phyloP scores from a whole-genome alignment of 805 yeast species.

The Novakomyces olei region DNA sequence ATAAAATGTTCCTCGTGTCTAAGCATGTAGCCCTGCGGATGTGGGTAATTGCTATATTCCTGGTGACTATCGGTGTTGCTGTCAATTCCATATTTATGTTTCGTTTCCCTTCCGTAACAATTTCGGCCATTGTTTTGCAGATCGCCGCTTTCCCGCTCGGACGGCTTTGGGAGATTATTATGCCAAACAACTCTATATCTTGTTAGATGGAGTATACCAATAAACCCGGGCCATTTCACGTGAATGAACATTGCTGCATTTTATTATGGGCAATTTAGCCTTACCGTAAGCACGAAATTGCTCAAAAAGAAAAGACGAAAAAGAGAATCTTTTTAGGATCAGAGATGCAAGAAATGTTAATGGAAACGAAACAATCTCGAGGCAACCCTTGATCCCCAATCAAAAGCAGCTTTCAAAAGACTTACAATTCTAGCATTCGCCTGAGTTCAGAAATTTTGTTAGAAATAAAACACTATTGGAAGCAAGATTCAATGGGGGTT shows the following conservation, averaged over 20 bases:
- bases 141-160: slow-evolving; percentile 38
- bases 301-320: too few relatives aligned
- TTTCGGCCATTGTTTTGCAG: slow-evolving; percentile 33
- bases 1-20: too few relatives aligned
- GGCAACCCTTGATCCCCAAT: slow-evolving; percentile 37
- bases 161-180: neutral
- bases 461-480: too few relatives aligned
- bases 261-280: slow-evolving; percentile 28
- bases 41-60: slow-evolving; percentile 16
- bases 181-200: slow-evolving; percentile 6
- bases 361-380: too few relatives aligned
- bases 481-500: slow-evolving; percentile 22
- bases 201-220: slow-evolving; percentile 13
- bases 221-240: slow-evolving; percentile 14
- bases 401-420: slow-evolving; percentile 28
- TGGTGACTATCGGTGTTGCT: slow-evolving; percentile 10
- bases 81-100: slow-evolving; percentile 26
- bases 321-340: too few relatives aligned
- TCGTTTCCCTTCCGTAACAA: slow-evolving; percentile 31
- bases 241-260: slow-evolving; percentile 27
- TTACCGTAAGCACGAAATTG: too few relatives aligned
- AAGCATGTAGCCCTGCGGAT: slow-evolving; percentile 2
- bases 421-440: too few relatives aligned
- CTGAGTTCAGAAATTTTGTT: too few relatives aligned
- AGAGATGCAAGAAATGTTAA: too few relatives aligned